A percentile compares a stretch with the other conserved stretches of the same genome.
These are phyloP conservation scores for Salix exigua DNA, from an alignment of 345 rosid species.

Conservation along the genomic window DNA sequence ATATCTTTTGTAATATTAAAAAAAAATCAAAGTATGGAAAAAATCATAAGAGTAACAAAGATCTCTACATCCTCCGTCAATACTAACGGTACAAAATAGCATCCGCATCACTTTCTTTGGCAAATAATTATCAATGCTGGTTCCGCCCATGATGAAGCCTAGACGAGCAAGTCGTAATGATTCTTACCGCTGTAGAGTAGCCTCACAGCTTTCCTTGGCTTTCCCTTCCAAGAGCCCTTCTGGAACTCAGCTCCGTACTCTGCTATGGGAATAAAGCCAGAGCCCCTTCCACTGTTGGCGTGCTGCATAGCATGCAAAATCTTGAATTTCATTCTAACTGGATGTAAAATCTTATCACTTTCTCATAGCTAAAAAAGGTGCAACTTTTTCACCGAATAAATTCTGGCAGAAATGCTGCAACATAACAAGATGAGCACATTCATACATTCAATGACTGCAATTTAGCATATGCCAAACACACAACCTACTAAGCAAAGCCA, in stretches of 20 bases:
- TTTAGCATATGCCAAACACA: background rate
- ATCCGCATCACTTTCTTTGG: background rate
- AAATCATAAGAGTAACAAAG: too few species aligned
- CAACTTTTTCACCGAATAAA: too few species aligned
- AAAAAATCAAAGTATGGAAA: too few species aligned
- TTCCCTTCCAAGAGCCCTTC: slow-evolving; percentile 46
- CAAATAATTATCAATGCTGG: background rate
- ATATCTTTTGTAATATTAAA: background rate
- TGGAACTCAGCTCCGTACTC: slow-evolving; percentile 74
- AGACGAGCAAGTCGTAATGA: slow-evolving; percentile 77
- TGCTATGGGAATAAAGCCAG: slow-evolving; percentile 70
- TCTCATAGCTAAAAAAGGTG: background rate
- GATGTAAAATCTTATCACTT: background rate
- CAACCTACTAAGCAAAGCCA: background rate
- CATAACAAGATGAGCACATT: too few species aligned
- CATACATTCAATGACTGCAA: background rate
- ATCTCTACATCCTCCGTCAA: background rate
- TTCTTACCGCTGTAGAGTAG: slow-evolving; percentile 80
- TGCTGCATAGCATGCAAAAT: slow-evolving; percentile 41
- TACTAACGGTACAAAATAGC: background rate
- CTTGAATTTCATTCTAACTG: background rate
- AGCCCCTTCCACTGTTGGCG: slow-evolving; percentile 49
- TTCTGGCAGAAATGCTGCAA: too few species aligned
- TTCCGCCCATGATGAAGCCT: background rate
- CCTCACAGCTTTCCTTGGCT: slow-evolving; percentile 64